Base-by-base conservation (phyloP, 352 stramenopile species). In the Pythium chondricola region DNA sequence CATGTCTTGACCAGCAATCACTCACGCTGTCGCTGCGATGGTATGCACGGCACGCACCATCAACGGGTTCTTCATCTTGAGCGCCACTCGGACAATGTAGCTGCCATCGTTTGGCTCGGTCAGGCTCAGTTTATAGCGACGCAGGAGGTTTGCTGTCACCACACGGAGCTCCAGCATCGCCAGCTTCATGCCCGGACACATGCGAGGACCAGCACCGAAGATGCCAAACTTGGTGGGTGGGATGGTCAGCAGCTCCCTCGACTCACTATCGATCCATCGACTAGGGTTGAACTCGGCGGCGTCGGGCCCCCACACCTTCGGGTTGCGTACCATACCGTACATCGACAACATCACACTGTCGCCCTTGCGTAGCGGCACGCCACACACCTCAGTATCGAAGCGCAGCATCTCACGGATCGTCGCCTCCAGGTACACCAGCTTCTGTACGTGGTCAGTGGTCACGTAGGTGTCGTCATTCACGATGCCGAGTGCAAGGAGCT, bases 351-450 rank as follows among this genome's bases (percentile, higher is more conserved):
- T 40, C 3, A 71, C 52, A 1, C 32, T 32, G 4, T 37, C 27
- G 16, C 67, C 67, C 21, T 58, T 54, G 4, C 27, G 18, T 2
- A 77, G 29, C 2, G 25, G 22, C 22, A 74, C 42, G 14, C 37
- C 22, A 8, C 18, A 13, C 2, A 27, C 29, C 55, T 18, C 62
- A 60, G 80, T 75, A 43, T 82, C 74, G 25, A 92, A 43, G 0
- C 80, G 69, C 38, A 89, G 45, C n/a, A 64, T 78, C 46, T 91
- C 79, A 9, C 61, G 66, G 24, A 88, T 42, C 13, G 72, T 61
- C 1, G 72, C 79, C 16, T 78, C 61, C 22, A 85, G 41, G 40
- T 85, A 91, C 25, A 73, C 45, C 9, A 89, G 58, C 10, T 51
- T 31, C 24, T 72, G 51, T n/a, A 81, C 43, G 22, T 85, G 50